Percentiles rank a stretch among this genome's conserved stretches.
Conservation (phyloP, 1,284 basidiomycete species). For the Ganoderma leucocontextum region DNA sequence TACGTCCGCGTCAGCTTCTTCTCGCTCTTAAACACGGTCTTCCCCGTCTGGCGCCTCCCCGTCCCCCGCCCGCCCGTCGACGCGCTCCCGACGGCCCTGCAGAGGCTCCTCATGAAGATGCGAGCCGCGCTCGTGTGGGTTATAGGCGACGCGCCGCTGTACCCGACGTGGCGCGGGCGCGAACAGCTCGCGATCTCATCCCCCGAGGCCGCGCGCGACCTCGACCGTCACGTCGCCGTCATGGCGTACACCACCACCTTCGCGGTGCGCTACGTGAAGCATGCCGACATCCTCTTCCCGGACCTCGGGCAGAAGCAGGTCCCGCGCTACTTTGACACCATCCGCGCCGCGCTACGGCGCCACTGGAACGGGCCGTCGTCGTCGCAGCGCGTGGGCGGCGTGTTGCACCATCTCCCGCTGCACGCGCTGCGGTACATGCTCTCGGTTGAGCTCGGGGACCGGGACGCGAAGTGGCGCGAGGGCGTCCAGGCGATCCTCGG, state of each 20-base stretch:
- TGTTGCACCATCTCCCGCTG: conserved; percentile 6
- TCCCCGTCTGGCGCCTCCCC: background rate
- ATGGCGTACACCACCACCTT: conserved; percentile 28
- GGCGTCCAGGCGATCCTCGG: background rate
- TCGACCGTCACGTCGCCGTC: conserved; percentile 24
- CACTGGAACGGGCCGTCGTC: background rate
- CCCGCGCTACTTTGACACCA: background rate
- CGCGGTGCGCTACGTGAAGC: conserved; percentile 14
- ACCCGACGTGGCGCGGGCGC: conserved; percentile 25
- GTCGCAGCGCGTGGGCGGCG: background rate
- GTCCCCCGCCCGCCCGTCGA: conserved; percentile 12
- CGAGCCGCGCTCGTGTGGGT: conserved; percentile 16
- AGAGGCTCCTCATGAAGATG: conserved; percentile 8
- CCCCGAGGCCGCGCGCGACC: conserved; percentile 9
- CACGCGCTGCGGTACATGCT: conserved; percentile 9
- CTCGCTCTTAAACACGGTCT: conserved; percentile 11
- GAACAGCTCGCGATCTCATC: conserved; percentile 21
- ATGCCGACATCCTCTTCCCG: background rate
- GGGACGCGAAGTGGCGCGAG: background rate
- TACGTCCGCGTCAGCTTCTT: conserved; percentile 18
- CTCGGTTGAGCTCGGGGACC: background rate
- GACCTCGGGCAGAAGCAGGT: background rate
- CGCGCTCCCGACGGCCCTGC: conserved; percentile 2
- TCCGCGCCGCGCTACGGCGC: background rate
- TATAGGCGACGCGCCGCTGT: conserved; percentile 13